A percentile compares a stretch with the other conserved stretches of the same genome.
phyloP scores from a whole-genome alignment of 352 stramenopile species.

The Phytophthora podocarpi region DNA sequence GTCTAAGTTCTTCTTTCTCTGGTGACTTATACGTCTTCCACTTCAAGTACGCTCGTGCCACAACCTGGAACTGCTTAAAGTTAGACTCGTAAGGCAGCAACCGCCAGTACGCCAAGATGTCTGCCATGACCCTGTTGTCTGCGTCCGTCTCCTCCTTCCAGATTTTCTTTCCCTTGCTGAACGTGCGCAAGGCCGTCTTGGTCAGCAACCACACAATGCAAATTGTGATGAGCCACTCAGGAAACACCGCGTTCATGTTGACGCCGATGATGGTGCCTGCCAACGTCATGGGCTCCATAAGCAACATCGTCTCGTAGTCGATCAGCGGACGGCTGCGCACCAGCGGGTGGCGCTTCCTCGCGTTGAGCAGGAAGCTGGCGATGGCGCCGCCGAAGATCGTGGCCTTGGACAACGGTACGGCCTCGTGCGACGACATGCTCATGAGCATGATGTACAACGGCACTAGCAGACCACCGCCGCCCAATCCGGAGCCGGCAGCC shows the following conservation, averaged over 20 bases:
- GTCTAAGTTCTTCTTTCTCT: conserved; percentile 28
- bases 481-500: conserved; percentile 69
- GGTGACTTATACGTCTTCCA: conserved; percentile 71
- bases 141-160: conserved; percentile 65
- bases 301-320: conserved; percentile 84
- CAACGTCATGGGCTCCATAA: conserved; percentile 89
- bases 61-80: conserved; percentile 71
- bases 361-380: conserved; percentile 76
- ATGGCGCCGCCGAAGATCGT: conserved; percentile 86
- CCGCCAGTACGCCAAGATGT: conserved; percentile 73
- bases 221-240: conserved; percentile 84
- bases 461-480: conserved; percentile 78
- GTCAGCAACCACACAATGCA: conserved; percentile 80
- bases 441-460: conserved; percentile 83
- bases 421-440: conserved; percentile 75
- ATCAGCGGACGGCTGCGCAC: conserved; percentile 69
- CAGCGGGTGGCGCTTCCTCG: conserved; percentile 67
- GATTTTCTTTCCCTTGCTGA: conserved; percentile 69
- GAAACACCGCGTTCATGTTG: conserved; percentile 85
- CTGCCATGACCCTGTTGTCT: conserved; percentile 48
- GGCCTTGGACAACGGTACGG: conserved; percentile 82
- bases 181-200: conserved; percentile 70
- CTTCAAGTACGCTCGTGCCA: conserved; percentile 73
- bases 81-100: conserved; percentile 69
- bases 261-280: conserved; percentile 87